Conservation (phyloP, 805 yeast species). For the Candida arabinofermentans region DNA sequence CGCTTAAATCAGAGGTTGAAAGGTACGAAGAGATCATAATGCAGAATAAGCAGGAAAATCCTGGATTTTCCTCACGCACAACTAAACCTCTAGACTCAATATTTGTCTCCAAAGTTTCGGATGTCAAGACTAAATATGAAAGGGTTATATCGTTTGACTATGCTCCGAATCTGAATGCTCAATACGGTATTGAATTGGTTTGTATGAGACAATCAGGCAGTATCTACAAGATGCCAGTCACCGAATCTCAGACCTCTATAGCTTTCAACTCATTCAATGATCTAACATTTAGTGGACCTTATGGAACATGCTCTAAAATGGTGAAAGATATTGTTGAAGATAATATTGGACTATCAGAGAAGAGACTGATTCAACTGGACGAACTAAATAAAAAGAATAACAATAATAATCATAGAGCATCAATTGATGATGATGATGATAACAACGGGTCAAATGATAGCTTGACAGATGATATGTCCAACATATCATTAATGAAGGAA, state of each 20-base stretch:
- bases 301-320: conserved; percentile 47
- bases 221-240: conserved; percentile 72
- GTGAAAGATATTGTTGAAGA: conserved; percentile 28
- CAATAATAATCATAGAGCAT: too few species aligned
- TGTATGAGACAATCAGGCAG: conserved; percentile 93
- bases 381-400: conserved; percentile 7
- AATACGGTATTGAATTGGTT: conserved; percentile 60
- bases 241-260: conserved; percentile 59
- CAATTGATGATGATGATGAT: not conserved
- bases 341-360: conserved; percentile 7
- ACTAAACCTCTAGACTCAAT: conserved; percentile 44
- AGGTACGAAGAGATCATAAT: conserved; percentile 19
- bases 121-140: conserved; percentile 71
- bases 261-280: conserved; percentile 69
- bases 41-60: conserved; percentile 17
- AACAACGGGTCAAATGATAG: conserved; percentile 1
- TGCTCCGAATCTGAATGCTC: conserved; percentile 47
- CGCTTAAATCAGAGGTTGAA: conserved; percentile 22
- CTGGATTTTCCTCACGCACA: conserved; percentile 7
- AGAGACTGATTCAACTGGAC: conserved; percentile 2
- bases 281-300: conserved; percentile 54
- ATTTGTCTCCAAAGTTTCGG: conserved; percentile 74
- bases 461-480: conserved; percentile 8
- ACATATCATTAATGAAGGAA: conserved; percentile 18
- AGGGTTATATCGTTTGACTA: conserved; percentile 85